Evolutionary conservation across 257 asterid species (phyloP).

Genomic region (Solanum megistacrolobum): DNA sequence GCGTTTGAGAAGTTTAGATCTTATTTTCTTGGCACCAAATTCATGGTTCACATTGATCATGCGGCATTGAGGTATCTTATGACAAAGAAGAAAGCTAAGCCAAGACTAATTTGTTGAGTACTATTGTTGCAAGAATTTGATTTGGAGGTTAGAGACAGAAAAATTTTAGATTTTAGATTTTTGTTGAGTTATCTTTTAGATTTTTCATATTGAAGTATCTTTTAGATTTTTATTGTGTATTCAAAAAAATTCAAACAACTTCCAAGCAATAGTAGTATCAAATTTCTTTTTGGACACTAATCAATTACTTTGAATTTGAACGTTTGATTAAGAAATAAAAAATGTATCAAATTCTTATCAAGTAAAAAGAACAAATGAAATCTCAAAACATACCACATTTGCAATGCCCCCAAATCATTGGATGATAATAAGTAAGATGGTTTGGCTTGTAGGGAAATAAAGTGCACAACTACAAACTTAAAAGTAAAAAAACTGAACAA

Average conservation of each 20-base stretch:
- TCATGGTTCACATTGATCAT: not conserved
- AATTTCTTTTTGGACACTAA: not conserved
- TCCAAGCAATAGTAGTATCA: too few species aligned
- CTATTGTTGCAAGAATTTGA: not conserved
- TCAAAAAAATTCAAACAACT: not conserved
- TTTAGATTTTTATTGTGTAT: too few species aligned
- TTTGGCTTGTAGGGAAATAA: not conserved
- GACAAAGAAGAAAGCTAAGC: too few species aligned
- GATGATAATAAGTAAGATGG: not conserved
- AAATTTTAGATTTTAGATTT: too few species aligned
- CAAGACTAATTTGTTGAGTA: too few species aligned
- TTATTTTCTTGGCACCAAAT: not conserved
- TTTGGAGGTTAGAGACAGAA: not conserved
- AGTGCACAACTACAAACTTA: not conserved
- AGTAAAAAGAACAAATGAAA: not conserved
- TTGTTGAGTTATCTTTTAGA: not conserved
- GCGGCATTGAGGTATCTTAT: not conserved
- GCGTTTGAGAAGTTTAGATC: not conserved
- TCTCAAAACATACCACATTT: not conserved
- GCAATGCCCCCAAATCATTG: not conserved
- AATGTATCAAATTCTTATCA: not conserved
- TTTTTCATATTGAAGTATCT: too few species aligned
- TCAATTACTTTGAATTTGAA: not conserved
- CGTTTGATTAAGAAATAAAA: not conserved
- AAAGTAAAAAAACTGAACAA: not conserved